Base-by-base conservation (phyloP, 768 basidiomycete species). In the Collybia nuda region DNA sequence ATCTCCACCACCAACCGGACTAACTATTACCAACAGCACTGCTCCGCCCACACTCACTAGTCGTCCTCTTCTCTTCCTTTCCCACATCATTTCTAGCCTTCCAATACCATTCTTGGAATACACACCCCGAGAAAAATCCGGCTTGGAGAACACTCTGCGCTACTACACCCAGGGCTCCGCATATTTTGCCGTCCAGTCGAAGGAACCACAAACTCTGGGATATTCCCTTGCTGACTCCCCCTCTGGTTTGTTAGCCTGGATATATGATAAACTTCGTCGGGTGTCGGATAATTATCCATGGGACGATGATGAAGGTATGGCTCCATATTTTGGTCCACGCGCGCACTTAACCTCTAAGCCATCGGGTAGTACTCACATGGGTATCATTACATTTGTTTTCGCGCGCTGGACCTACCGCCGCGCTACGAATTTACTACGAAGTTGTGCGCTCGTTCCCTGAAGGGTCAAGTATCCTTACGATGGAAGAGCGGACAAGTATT, bases 341-440 rank as follows among this genome's bases (percentile, higher is more conserved):
- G 0, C 36, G 3, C 24, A 47, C 22, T 26, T 38, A 26, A 24
- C 9, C 5, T 14, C 36, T 12, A 22, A 37, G 50, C 55, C 44
- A 11, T 47, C 50, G 47, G 32, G 56, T 24, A 84, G 84, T 84
- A 0, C 56, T 86, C 32, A 82, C 79, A 0, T 86, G 83, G 83
- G 62, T 84, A 5, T 83, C 82, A 2, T 70, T 83, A 14, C 83
- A 81, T 56, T 78, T 73, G 68, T 83, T 85, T 63, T 84, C 84
- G 5, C 74, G 75, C 8, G 70, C 76, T 0, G 82, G 82, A 0
- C 82, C 85, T 5, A 72, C 81, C 2, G 80, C 84, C 0, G 77
- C 84, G 0, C 18, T 78, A 6, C 69, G 82, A 11, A 83, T 84
- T 17, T 86, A 85, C 61, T 84, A 77, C 56, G 85, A 86, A 57